These are phyloP conservation scores for Telopea speciosissima DNA, from an alignment of 177 flowering plant genomes.

Conservation along the genomic window DNA sequence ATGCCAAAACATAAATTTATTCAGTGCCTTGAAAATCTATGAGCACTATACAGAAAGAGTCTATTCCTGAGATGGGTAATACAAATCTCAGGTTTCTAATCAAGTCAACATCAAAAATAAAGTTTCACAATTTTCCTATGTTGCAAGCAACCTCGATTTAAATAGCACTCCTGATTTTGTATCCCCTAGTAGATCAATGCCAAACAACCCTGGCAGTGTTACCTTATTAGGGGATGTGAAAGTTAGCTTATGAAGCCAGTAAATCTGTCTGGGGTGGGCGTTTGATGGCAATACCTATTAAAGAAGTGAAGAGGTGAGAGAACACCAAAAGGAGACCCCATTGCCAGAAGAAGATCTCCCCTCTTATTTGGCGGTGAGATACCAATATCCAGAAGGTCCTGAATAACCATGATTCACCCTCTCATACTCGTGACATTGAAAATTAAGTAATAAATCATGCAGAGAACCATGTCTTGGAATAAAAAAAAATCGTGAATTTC, in stretches of 20 bases:
- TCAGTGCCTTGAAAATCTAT: too few relatives aligned
- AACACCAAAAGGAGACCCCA: conserved; percentile 94
- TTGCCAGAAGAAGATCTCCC: conserved; percentile 68
- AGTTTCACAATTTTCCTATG: neutral
- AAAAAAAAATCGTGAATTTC: neutral
- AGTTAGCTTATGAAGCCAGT: neutral
- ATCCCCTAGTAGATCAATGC: neutral
- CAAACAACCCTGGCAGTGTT: neutral
- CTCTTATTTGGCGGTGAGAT: conserved; percentile 34
- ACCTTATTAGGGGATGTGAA: neutral
- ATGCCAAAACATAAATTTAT: too few relatives aligned
- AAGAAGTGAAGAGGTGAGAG: conserved; percentile 87
- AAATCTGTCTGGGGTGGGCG: neutral
- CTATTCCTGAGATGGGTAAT: neutral
- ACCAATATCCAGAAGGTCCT: conserved; percentile 46
- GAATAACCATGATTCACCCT: conserved; percentile 23
- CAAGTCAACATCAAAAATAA: neutral
- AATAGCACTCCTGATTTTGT: neutral
- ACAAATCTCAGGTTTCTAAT: neutral
- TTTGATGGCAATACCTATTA: conserved; percentile 51
- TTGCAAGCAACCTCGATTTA: too few relatives aligned
- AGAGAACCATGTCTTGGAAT: too few relatives aligned
- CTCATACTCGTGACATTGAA: conserved; percentile 12
- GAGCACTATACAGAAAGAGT: too few relatives aligned
- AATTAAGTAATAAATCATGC: conserved; percentile 15